Evolutionary conservation across 208 protist genomes (phyloP), one percentile per base, ranked within the genome.

Genomic region (Trypanosoma rangeli): DNA sequence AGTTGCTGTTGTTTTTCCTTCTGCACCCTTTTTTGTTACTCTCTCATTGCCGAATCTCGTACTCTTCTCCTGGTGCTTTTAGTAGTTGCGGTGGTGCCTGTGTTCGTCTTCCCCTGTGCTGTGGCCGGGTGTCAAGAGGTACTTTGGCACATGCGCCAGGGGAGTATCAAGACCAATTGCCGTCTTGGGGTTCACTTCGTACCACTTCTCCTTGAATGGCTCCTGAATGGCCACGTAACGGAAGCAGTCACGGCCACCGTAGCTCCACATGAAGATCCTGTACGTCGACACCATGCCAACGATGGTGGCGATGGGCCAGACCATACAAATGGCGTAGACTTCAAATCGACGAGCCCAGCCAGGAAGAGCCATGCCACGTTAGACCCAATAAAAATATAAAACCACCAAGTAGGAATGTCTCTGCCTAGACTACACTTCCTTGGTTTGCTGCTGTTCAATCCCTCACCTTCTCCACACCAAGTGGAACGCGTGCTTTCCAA

Each of bases 181-280:
- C 5, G 77, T 78, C 79, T 93, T 95, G 29, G 89, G 89, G 74
- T 95, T 95, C 56, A 85, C 89, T 80, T 92, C 84, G 56, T 89
- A 90, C 89, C 89, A 95, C 76, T 91, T 76, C 64, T 89, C 85
- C 70, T 91, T 88, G 49, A 90, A 88, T 3, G 89, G 89, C 73
- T 93, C 86, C 73, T 95, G 76, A 62, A 95, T 92, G 16, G 80
- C 89, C 9, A 95, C 84, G 61, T 92, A 92, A 48, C 89, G 89
- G 74, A 95, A 95, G 78, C 84, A 92, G n/a, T 95, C 89, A 10
- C 83, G 74, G 56, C 89, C 89, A 33, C 89, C 89, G 73, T 93
- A 95, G 63, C 85, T 92, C 87, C 89, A 95, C n/a, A 95, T 90
- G 44, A 95, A 92, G 48, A 95, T 57, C 64, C 78, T 80, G 64